phyloP scores from a whole-genome alignment of 495 filamentous ascomycete species.

The Hypoxylon crocopeplum region DNA sequence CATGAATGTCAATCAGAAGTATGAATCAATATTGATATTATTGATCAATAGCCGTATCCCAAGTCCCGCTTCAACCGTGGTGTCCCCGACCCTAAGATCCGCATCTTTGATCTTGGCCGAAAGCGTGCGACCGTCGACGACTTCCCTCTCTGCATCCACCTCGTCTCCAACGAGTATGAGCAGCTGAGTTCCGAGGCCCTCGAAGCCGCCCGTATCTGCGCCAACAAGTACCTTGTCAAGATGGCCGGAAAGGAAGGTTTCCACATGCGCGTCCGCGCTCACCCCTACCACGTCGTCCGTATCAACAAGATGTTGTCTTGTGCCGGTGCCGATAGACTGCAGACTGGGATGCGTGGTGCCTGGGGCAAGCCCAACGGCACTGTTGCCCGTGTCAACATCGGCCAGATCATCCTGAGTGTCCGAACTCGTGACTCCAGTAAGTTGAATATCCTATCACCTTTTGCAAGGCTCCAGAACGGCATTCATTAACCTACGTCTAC shows the following conservation, averaged over 20 bases:
- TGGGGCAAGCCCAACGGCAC: slow-evolving; percentile 98
- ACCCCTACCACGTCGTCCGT: slow-evolving; percentile 99
- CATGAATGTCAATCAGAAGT: too few relatives aligned
- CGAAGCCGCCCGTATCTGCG: slow-evolving; percentile 98
- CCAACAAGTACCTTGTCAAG: slow-evolving; percentile 99
- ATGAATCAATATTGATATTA: slow-evolving; percentile 39
- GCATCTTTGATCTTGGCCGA: slow-evolving; percentile 99
- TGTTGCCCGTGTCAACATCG: slow-evolving; percentile 99
- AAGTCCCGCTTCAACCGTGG: slow-evolving; percentile 99
- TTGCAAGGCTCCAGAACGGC: background rate
- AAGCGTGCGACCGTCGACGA: slow-evolving; percentile 98
- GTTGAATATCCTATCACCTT: slow-evolving; percentile 34
- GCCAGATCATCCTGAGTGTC: slow-evolving; percentile 96
- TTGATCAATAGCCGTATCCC: slow-evolving; percentile 81
- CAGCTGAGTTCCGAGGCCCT: slow-evolving; percentile 98
- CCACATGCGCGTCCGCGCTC: slow-evolving; percentile 96
- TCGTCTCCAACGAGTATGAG: slow-evolving; percentile 99
- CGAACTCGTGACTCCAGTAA: slow-evolving; percentile 88
- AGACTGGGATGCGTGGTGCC: slow-evolving; percentile 99
- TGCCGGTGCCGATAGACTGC: slow-evolving; percentile 98
- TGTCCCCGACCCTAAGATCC: slow-evolving; percentile 99
- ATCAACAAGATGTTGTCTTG: slow-evolving; percentile 99
- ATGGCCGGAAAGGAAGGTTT: slow-evolving; percentile 97
- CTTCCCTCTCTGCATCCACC: slow-evolving; percentile 97
- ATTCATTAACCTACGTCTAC: slow-evolving; percentile 38